Evolutionary conservation across 768 basidiomycete genomes (phyloP).

Genomic region (Terana coerulea): DNA sequence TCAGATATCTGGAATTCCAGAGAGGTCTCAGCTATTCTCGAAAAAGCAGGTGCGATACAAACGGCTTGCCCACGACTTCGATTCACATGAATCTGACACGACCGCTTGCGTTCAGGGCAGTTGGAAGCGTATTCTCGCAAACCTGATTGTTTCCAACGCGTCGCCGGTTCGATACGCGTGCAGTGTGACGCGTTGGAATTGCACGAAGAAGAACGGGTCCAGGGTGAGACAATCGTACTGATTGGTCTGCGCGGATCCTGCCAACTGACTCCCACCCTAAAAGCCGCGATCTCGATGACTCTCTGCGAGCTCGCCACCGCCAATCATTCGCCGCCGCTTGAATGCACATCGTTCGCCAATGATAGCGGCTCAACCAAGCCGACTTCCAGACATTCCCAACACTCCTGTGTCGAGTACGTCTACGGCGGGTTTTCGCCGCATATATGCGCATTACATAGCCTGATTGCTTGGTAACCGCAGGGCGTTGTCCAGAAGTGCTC

Average conservation of each 20-base stretch:
- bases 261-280: conserved; percentile 22
- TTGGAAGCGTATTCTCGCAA: conserved; percentile 28
- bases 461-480: conserved; percentile 30
- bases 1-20: not conserved
- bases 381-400: conserved; percentile 26
- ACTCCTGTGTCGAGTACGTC: conserved; percentile 51
- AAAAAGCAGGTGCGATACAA: conserved; percentile 9
- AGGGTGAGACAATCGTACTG: conserved; percentile 35
- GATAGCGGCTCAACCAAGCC: not conserved
- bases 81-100: not conserved
- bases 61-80: not conserved
- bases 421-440: not conserved
- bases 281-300: conserved; percentile 76
- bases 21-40: conserved; percentile 2
- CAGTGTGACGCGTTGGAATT: conserved; percentile 56
- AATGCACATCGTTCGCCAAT: conserved; percentile 38
- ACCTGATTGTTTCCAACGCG: conserved; percentile 63
- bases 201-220: conserved; percentile 57
- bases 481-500: conserved; percentile 71
- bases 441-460: conserved; percentile 6
- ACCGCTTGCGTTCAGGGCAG: conserved; percentile 10
- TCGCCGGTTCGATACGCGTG: conserved; percentile 41
- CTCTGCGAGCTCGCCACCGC: conserved; percentile 78
- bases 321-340: conserved; percentile 60
- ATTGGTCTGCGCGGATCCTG: not conserved